phyloP scores from a whole-genome alignment of 116 monocot species.

The Trichopus zeylanicus region DNA sequence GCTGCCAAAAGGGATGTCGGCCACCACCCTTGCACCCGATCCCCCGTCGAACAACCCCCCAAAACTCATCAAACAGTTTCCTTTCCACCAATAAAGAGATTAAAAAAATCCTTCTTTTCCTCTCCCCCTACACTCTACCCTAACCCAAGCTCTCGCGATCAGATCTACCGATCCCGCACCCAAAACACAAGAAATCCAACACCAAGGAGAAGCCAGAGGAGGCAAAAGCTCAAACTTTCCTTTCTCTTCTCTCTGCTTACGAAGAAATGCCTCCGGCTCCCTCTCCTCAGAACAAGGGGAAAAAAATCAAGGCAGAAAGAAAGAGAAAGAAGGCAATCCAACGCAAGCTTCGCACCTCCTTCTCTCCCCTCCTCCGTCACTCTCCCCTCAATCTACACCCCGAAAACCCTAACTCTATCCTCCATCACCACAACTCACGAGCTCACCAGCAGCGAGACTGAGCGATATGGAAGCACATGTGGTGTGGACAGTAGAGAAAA shows the following conservation, averaged over 20 bases:
- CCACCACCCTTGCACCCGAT: conserved; percentile 20
- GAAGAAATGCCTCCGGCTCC: conserved; percentile 24
- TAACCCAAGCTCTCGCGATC: no score
- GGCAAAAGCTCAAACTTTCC: conserved; percentile 18
- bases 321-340: conserved; percentile 31
- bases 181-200: no score
- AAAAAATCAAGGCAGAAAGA: conserved; percentile 37
- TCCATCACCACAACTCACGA: no score
- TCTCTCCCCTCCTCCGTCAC: conserved; percentile 29
- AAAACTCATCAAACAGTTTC: conserved; percentile 50
- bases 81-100: neutral
- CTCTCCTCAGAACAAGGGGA: conserved; percentile 5
- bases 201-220: conserved; percentile 10
- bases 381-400: conserved; percentile 1
- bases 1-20: conserved; percentile 21
- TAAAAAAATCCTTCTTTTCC: neutral
- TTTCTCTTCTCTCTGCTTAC: neutral
- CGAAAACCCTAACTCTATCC: no score
- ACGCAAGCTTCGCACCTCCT: conserved; percentile 6
- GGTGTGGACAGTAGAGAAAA: no score
- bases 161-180: no score
- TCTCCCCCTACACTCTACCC: no score
- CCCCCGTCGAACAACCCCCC: conserved; percentile 53
- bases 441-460: no score
- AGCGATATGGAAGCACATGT: no score